phyloP scores from a whole-genome alignment of 352 stramenopile species.

The Pythium brassicae region DNA sequence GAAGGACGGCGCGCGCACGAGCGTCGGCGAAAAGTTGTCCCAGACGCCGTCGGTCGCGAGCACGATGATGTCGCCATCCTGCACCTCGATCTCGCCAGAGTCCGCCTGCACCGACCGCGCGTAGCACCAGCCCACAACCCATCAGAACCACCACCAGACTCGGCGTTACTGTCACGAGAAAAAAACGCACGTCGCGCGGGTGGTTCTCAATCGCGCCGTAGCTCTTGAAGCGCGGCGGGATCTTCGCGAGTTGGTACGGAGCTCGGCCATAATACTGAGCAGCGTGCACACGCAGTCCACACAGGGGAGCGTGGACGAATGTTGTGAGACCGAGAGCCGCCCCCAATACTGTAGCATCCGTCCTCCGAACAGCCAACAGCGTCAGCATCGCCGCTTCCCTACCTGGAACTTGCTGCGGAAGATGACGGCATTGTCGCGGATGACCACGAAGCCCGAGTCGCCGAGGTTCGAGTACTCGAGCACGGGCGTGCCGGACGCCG shows the following conservation, averaged over 20 bases:
- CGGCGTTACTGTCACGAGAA: no score
- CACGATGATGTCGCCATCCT: slow-evolving; percentile 73
- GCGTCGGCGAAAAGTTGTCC: slow-evolving; percentile 71
- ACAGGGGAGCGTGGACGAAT: no score
- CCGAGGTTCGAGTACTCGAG: slow-evolving; percentile 81
- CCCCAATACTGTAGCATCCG: no score
- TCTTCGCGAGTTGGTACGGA: slow-evolving; percentile 75
- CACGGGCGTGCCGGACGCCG: slow-evolving; percentile 32
- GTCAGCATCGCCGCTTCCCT: not conserved
- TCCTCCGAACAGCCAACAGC: no score
- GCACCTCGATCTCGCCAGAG: slow-evolving; percentile 62
- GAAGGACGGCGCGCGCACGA: slow-evolving; percentile 39
- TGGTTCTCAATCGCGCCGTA: slow-evolving; percentile 80
- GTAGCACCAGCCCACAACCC: not conserved
- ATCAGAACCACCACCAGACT: not conserved
- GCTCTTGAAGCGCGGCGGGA: slow-evolving; percentile 63
- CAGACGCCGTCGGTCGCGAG: slow-evolving; percentile 79
- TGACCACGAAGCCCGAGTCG: slow-evolving; percentile 74
- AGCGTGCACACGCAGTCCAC: not conserved
- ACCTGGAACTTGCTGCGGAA: slow-evolving; percentile 78
- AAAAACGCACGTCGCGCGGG: slow-evolving; percentile 50
- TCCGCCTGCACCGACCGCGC: slow-evolving; percentile 36
- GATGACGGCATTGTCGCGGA: slow-evolving; percentile 51
- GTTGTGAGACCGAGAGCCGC: no score
- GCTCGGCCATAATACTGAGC: slow-evolving; percentile 61